Conservation (phyloP, 2,329 filamentous ascomycete species). For the Cladosporium oxysporum region DNA sequence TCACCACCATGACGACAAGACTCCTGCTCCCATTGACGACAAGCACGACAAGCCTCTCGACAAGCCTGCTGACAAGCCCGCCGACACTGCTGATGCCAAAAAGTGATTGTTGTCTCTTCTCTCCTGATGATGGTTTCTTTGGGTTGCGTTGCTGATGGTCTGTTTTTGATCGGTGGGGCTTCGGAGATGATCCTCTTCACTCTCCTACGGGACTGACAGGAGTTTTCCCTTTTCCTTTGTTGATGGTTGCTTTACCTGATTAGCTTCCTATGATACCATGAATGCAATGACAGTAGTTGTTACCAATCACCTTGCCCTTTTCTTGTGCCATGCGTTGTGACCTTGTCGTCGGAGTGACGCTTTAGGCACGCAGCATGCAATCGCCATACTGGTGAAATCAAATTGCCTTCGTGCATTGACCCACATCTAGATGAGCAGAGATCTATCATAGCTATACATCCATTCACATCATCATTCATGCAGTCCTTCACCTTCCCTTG, state of each 20-base stretch:
- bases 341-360: background rate
- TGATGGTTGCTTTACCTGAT: slow-evolving; percentile 4
- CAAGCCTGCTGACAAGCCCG: slow-evolving; percentile 4
- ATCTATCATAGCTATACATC: slow-evolving; percentile 1
- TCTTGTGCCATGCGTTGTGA: background rate
- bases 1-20: background rate
- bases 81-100: background rate
- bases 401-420: background rate
- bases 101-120: slow-evolving; percentile 1
- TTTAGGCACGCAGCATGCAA: background rate
- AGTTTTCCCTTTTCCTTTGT: slow-evolving; percentile 7
- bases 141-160: slow-evolving; percentile 3
- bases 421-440: slow-evolving; percentile 5
- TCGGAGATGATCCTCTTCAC: slow-evolving; percentile 1
- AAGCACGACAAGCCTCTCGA: slow-evolving; percentile 8
- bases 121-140: slow-evolving; percentile 1
- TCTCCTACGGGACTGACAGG: background rate
- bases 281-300: slow-evolving; percentile 7
- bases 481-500: slow-evolving; percentile 52
- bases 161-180: background rate
- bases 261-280: slow-evolving; percentile 12
- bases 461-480: background rate
- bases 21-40: background rate
- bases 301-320: background rate
- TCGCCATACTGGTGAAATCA: background rate